Conservation (phyloP, 225 moss, liverwort and hornwort species). For the Polytrichum commune region DNA sequence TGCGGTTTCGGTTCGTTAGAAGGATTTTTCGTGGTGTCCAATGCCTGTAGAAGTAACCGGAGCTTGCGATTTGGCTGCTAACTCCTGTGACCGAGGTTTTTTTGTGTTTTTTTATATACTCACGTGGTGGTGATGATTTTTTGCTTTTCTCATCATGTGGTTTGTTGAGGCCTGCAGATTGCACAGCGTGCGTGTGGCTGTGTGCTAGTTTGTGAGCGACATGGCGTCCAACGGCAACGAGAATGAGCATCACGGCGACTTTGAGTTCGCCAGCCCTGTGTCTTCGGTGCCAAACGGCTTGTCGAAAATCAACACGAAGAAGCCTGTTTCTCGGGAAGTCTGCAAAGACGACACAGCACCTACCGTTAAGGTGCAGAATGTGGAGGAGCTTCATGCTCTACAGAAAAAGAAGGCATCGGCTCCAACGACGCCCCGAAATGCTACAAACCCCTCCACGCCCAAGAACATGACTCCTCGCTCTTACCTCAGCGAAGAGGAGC, state of each 20-base stretch:
- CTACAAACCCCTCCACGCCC: slow-evolving; percentile 24
- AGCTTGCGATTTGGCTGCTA: no score
- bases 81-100: no score
- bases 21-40: not conserved
- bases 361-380: slow-evolving; percentile 58
- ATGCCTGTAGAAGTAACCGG: no score
- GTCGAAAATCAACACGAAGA: slow-evolving; percentile 78
- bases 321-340: slow-evolving; percentile 41
- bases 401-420: slow-evolving; percentile 89
- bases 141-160: no score
- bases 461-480: slow-evolving; percentile 42
- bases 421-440: slow-evolving; percentile 66
- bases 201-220: not conserved
- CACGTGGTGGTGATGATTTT: no score
- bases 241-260: slow-evolving; percentile 16
- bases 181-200: not conserved
- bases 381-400: slow-evolving; percentile 82
- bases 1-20: no score
- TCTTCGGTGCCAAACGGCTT: slow-evolving; percentile 58
- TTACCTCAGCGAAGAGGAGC: slow-evolving; percentile 62
- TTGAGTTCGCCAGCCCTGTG: slow-evolving; percentile 31
- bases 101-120: no score
- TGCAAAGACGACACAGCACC: slow-evolving; percentile 82
- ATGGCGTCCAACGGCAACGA: slow-evolving; percentile 33
- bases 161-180: slow-evolving; percentile 12